A percentile compares a stretch with the other conserved stretches of the same genome.
phyloP scores from a whole-genome alignment of 2,329 filamentous ascomycete genomes.

The Botrytis cinerea region DNA sequence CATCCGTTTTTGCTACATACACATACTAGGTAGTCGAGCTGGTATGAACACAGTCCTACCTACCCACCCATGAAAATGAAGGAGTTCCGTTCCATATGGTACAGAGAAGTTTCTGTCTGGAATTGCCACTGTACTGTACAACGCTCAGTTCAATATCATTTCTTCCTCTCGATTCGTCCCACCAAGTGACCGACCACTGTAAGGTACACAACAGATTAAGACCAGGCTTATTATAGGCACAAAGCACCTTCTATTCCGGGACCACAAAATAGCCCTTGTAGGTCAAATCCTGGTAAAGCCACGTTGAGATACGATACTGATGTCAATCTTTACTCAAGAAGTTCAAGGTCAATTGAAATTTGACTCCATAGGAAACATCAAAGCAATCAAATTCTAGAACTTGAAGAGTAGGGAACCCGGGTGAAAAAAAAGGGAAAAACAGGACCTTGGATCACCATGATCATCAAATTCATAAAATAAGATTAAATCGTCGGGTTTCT shows the following conservation, averaged over 20 bases:
- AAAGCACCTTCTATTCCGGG: neutral
- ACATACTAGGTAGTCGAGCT: neutral
- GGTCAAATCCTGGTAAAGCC: neutral
- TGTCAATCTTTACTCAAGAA: neutral
- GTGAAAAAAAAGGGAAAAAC: neutral
- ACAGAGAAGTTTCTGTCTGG: neutral
- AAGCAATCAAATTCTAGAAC: conserved; percentile 7
- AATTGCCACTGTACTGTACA: neutral
- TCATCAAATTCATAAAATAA: conserved; percentile 4
- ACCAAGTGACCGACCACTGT: neutral
- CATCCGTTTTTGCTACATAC: neutral
- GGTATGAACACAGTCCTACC: neutral
- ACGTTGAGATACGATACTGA: conserved; percentile 5
- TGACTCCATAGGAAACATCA: conserved; percentile 4
- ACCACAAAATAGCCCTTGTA: neutral
- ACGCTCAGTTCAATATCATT: neutral
- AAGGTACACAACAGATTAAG: neutral
- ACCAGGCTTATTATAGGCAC: neutral
- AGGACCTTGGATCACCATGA: neutral
- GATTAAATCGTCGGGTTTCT: neutral
- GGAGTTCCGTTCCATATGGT: neutral
- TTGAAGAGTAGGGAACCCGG: neutral
- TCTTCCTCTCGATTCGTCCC: neutral
- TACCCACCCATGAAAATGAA: neutral
- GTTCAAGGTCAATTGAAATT: neutral